Percentiles rank a stretch among this genome's conserved stretches.
Evolutionary conservation across 768 basidiomycete species (phyloP).

Genomic region (Kwoniella dendrophila): DNA sequence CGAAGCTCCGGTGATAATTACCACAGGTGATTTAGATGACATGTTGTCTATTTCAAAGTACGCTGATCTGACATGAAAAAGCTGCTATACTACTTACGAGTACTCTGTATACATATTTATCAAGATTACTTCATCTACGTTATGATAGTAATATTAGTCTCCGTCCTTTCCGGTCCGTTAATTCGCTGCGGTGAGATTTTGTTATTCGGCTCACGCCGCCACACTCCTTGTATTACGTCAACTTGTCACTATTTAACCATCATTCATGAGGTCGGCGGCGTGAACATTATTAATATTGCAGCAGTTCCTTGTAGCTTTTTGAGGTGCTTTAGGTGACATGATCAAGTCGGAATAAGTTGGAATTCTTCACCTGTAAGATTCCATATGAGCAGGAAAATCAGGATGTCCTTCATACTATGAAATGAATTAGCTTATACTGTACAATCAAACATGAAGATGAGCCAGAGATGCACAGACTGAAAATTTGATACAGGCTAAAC

Average conservation of each 20-base stretch:
- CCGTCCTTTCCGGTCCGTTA: not conserved
- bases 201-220: constrained; percentile 9
- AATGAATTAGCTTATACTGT: no score
- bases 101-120: no score
- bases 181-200: not conserved
- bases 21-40: constrained; percentile 59
- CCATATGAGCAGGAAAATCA: no score
- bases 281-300: no score
- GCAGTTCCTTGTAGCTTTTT: no score
- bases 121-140: no score
- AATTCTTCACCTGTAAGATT: not conserved
- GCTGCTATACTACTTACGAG: no score
- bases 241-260: not conserved
- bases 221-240: not conserved
- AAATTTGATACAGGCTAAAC: constrained; percentile 4
- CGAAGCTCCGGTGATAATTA: constrained; percentile 81
- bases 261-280: not conserved
- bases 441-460: no score
- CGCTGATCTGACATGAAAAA: no score
- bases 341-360: not conserved
- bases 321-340: not conserved
- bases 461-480: no score
- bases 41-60: no score
- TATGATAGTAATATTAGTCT: no score
- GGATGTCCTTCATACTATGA: not conserved